Percentiles rank a stretch among this genome's conserved stretches.
These are phyloP conservation scores for Yamadazyma ubonensis DNA, from an alignment of 805 yeast genomes.

Conservation along the genomic window DNA sequence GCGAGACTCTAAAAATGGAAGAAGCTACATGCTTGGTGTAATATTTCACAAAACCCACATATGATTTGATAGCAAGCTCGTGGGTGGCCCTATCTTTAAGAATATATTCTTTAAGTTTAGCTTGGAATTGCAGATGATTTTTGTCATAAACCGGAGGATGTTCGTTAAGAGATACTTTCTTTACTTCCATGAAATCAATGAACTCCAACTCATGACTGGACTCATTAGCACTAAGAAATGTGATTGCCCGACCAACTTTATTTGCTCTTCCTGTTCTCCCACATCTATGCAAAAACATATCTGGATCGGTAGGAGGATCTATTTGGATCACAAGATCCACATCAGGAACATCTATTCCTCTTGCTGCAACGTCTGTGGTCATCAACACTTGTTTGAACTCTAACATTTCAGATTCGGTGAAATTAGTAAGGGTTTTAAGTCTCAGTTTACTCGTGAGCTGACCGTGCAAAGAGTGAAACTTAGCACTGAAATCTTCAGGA, in stretches of 20 bases:
- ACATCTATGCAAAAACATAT: conserved; percentile 86
- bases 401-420: conserved; percentile 45
- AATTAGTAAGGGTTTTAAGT: conserved; percentile 63
- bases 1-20: conserved; percentile 76
- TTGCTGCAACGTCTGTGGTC: conserved; percentile 98
- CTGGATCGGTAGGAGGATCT: conserved; percentile 94
- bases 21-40: conserved; percentile 86
- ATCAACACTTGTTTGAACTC: conserved; percentile 59
- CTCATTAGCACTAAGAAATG: conserved; percentile 53
- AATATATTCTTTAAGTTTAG: conserved; percentile 49
- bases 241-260: conserved; percentile 72
- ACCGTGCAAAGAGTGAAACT: conserved; percentile 82
- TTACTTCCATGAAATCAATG: conserved; percentile 75
- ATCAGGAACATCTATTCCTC: conserved; percentile 94
- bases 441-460: conserved; percentile 81
- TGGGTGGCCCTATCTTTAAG: conserved; percentile 74
- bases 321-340: conserved; percentile 92
- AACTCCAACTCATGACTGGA: conserved; percentile 80
- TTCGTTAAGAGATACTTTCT: conserved; percentile 51
- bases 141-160: conserved; percentile 24
- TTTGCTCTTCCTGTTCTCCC: conserved; percentile 97
- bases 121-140: conserved; percentile 28
- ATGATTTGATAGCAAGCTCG: conserved; percentile 76
- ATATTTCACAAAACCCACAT: conserved; percentile 78
- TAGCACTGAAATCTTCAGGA: conserved; percentile 27